Evolutionary conservation across 2,329 filamentous ascomycete genomes (phyloP).

Genomic region (Cladophialophora yegresii): DNA sequence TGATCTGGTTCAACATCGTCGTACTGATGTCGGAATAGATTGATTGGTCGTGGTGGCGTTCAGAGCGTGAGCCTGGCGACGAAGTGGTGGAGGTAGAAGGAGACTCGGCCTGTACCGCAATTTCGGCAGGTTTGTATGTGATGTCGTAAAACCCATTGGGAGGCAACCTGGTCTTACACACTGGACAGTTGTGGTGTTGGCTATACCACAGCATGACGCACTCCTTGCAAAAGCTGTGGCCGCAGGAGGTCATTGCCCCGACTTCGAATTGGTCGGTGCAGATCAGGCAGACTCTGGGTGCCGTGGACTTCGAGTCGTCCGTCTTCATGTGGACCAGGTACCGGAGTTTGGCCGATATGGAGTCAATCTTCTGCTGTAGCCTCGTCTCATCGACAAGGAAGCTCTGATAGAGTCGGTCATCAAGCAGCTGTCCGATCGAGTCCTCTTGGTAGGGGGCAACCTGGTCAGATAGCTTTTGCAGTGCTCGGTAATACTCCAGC

Average conservation of each 20-base stretch:
- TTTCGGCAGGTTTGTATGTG: conserved; percentile 73
- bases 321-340: conserved; percentile 67
- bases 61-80: conserved; percentile 19
- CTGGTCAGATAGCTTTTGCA: conserved; percentile 87
- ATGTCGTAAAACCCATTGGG: conserved; percentile 78
- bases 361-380: conserved; percentile 61
- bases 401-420: conserved; percentile 51
- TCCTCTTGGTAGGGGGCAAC: conserved; percentile 73
- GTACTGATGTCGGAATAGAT: conserved; percentile 80
- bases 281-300: conserved; percentile 77
- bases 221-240: conserved; percentile 40
- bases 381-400: conserved; percentile 53
- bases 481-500: conserved; percentile 84
- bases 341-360: conserved; percentile 70
- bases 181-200: conserved; percentile 73
- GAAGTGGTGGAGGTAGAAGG: conserved; percentile 14
- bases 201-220: conserved; percentile 81
- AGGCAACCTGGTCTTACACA: conserved; percentile 73
- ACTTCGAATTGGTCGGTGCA: conserved; percentile 74
- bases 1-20: conserved; percentile 74
- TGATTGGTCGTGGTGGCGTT: conserved; percentile 43
- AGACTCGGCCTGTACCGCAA: conserved; percentile 64
- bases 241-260: conserved; percentile 50
- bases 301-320: conserved; percentile 61
- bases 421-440: conserved; percentile 58